phyloP scores from a whole-genome alignment of 805 yeast genomes.

The Myxozyma monticola region DNA sequence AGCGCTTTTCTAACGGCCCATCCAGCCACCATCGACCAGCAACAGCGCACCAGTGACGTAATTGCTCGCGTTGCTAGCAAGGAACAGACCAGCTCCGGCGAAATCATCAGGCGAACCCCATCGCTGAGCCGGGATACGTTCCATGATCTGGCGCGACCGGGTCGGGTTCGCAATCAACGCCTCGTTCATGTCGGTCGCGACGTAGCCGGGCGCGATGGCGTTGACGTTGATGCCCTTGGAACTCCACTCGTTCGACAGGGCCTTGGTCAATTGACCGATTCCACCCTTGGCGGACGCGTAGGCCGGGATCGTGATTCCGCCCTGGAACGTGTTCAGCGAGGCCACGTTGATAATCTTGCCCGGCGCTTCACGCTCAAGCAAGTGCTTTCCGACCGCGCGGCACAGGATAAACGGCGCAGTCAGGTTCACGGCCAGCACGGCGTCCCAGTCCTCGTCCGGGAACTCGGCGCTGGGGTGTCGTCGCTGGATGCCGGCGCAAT shows the following conservation, averaged over 20 bases:
- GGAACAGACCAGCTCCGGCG: slow-evolving; percentile 47
- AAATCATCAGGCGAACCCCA: slow-evolving; percentile 54
- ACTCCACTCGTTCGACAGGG: slow-evolving; percentile 50
- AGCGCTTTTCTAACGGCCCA: slow-evolving; percentile 27
- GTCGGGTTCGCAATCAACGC: slow-evolving; percentile 36
- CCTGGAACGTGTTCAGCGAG: slow-evolving; percentile 47
- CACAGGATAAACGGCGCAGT: slow-evolving; percentile 43
- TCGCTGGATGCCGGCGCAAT: slow-evolving; percentile 47
- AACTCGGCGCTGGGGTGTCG: slow-evolving; percentile 41
- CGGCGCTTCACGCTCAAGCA: slow-evolving; percentile 39
- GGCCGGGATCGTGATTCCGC: slow-evolving; percentile 44
- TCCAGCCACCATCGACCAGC: slow-evolving; percentile 40
- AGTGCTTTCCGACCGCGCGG: slow-evolving; percentile 42
- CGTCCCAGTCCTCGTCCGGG: slow-evolving; percentile 43
- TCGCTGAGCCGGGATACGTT: slow-evolving; percentile 48
- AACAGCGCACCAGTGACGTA: slow-evolving; percentile 55
- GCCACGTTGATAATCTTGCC: slow-evolving; percentile 50
- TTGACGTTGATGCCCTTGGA: slow-evolving; percentile 48
- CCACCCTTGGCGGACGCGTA: slow-evolving; percentile 49
- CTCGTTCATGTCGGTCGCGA: slow-evolving; percentile 49
- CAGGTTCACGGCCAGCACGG: slow-evolving; percentile 46
- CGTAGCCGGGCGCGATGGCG: slow-evolving; percentile 52
- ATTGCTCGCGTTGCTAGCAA: slow-evolving; percentile 53
- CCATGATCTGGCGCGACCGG: slow-evolving; percentile 37
- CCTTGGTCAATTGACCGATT: slow-evolving; percentile 41